Evolutionary conservation across 2,329 filamentous ascomycete genomes (phyloP), one percentile per base, ranked within the genome.

Genomic region (Aspergillus bombycis): DNA sequence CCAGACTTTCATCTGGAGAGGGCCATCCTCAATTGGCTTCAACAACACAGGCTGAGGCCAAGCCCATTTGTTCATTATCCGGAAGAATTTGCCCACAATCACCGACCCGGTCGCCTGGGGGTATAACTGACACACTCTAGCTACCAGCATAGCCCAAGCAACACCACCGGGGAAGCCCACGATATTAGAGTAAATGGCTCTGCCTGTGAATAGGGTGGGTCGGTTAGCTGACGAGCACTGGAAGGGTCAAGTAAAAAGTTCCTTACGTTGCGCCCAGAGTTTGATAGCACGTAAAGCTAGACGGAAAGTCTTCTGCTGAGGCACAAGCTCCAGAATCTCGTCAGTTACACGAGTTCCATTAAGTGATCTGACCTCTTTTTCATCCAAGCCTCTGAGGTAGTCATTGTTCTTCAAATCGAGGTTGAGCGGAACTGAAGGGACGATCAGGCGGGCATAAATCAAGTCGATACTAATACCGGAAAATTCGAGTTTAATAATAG

Each of bases 91-190:
- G 74, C 89, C 87, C 46, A 99, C 90, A 61, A 99, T 90, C 28
- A 93, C 91, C 1, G 94, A 92, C 21, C 92, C 91, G 10, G 93
- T 92, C 8, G 95, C 95, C 75, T 93, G 93, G 16, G 95, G 95
- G 72, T 98, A 99, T 19, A 99, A 86, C 78, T 99, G 95, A 78
- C 95, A 98, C 48, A 98, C 92, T 67, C 95, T 88, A 58, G 95
- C 95, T 32, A 98, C 94, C 73, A 99, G 86, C 91, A 99, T 97
- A 14, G 94, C 95, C 93, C 94, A 99, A 6, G 95, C 95, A 46
- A 99, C 94, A 79, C 95, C 95, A 71, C 95, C 95, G 2, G 95
- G 95, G 70, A 95, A 99, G 30, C 95, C 95, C 78, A 97, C 93
- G 67, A 98, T 94, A 73, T 97, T 97, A 67, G 93, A 93, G 75